Evolutionary conservation across 164 flowering plant genomes (phyloP), one percentile per base, ranked within the genome.

Genomic region (Aristolochia californica): DNA sequence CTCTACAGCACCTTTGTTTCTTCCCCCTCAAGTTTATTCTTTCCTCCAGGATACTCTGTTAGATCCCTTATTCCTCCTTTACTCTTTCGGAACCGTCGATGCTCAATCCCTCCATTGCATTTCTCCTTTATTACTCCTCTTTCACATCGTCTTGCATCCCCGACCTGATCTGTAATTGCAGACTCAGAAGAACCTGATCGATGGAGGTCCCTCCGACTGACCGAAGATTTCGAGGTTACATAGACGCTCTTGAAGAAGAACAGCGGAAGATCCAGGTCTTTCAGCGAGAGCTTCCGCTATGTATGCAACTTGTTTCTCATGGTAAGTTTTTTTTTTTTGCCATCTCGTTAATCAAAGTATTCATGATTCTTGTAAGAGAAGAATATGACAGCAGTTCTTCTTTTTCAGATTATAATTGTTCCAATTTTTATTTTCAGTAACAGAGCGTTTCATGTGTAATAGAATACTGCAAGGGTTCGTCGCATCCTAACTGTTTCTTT

Each of bases 201-300:
- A 60, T 60, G 57, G 75, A 74, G 64, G 70, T 22, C 28, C 13
- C 67, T 0, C 74, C 75, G 22, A 74, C 81, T 52, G 57, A 66
- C 71, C 66, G 69, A 59, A 74, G 65, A 45, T 73, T 74, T 40
- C 73, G 69, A 20, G 78, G 80, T 12, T 83, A 87, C 49, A 62
- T 85, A 11, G 75, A 78, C 7, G 83, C 83, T 9, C 57, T 90
- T 12, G 87, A 85, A 47, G 83, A 79, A 63, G 97, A 90, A 45
- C 77, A 80, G 26, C 63, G 67, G 0, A 89, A 89, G 77, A 85
- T 90, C 57, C 82, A 76, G 43, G 93, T 87, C 53, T 90, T 90
- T 55, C 80, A 80, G 22, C 82, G 97, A 1, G 97, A 87, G 62
- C 84, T 90, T 18, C 97, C 97, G 59, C 83, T 90, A 26, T 90